phyloP scores from a whole-genome alignment of 495 filamentous ascomycete genomes.

The Talaromyces borbonicus region DNA sequence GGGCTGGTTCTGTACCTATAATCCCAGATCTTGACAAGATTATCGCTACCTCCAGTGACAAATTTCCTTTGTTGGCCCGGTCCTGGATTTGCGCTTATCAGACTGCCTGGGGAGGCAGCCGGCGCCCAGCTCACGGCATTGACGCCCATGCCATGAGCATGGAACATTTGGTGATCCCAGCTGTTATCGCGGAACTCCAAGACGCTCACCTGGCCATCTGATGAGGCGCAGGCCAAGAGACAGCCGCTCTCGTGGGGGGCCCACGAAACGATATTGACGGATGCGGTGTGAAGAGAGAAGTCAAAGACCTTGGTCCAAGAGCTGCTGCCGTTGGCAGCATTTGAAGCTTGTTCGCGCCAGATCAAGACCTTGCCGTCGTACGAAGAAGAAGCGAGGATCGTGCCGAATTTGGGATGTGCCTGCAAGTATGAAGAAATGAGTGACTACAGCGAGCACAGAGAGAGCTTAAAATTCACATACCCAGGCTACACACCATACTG shows the following conservation, averaged over 20 bases:
- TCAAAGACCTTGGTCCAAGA: slow-evolving; percentile 78
- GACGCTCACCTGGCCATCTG: slow-evolving; percentile 84
- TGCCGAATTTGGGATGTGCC: slow-evolving; percentile 97
- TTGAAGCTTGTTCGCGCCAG: slow-evolving; percentile 76
- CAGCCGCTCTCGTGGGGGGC: slow-evolving; percentile 94
- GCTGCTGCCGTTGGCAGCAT: slow-evolving; percentile 31
- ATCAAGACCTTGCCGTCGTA: slow-evolving; percentile 98
- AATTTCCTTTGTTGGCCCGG: slow-evolving; percentile 61
- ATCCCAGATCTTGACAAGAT: slow-evolving; percentile 84
- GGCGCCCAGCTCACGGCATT: slow-evolving; percentile 96
- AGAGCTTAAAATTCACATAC: slow-evolving; percentile 29
- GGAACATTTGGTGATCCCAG: slow-evolving; percentile 77
- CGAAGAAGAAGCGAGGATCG: slow-evolving; percentile 85
- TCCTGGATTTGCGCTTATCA: slow-evolving; percentile 60
- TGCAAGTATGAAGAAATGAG: slow-evolving; percentile 18
- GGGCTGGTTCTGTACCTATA: slow-evolving; percentile 34
- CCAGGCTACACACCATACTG: slow-evolving; percentile 96
- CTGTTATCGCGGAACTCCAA: slow-evolving; percentile 92
- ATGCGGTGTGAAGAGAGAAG: slow-evolving; percentile 83
- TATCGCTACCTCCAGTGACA: slow-evolving; percentile 90
- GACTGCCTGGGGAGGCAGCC: slow-evolving; percentile 62
- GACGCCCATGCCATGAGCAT: slow-evolving; percentile 83
- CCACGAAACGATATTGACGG: slow-evolving; percentile 94
- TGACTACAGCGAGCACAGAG: not conserved
- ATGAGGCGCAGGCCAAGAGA: slow-evolving; percentile 86